A percentile compares a stretch with the other conserved stretches of the same genome.
Conservation (phyloP, 192 early-diverging fungal species). For the Blastocladiella britannica region DNA sequence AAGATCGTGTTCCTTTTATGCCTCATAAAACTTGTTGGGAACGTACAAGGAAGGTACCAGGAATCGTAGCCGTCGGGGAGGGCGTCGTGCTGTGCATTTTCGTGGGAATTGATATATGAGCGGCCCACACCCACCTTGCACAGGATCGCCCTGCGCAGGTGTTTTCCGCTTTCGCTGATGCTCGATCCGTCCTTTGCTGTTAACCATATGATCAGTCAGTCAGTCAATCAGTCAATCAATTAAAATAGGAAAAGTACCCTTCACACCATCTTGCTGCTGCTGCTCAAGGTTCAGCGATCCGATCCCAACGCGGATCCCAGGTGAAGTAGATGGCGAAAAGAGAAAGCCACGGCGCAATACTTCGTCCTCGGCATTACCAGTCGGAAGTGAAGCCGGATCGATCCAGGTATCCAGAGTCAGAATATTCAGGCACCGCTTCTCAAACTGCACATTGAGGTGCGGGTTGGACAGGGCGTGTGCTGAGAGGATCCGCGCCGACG, state of each 20-base stretch:
- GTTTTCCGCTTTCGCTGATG: no score
- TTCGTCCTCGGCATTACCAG: conserved; percentile 36
- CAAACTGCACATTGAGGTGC: conserved; percentile 24
- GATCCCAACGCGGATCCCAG: conserved; percentile 19
- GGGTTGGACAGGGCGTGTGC: conserved; percentile 27
- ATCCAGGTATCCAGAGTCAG: conserved; percentile 20
- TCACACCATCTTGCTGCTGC: conserved; percentile 6
- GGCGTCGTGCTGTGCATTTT: conserved; percentile 7
- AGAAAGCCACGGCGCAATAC: conserved; percentile 30
- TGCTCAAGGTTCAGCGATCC: conserved; percentile 13
- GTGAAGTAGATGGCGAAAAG: conserved; percentile 12
- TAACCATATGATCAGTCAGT: no score
- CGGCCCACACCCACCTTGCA: conserved; percentile 27
- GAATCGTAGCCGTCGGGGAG: conserved; percentile 37
- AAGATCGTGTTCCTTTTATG: no score
- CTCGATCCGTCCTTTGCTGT: no score
- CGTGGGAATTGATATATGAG: conserved; percentile 15
- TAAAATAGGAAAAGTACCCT: no score
- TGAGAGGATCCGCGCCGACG: conserved; percentile 29
- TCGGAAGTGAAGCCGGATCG: conserved; percentile 18
- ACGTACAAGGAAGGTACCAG: conserved; percentile 23
- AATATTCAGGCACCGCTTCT: conserved; percentile 26
- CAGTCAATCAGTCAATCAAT: no score
- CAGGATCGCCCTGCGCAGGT: conserved; percentile 19
- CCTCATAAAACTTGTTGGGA: no score